These are phyloP conservation scores for Punica granatum DNA, from an alignment of 345 rosid species.

Conservation along the genomic window DNA sequence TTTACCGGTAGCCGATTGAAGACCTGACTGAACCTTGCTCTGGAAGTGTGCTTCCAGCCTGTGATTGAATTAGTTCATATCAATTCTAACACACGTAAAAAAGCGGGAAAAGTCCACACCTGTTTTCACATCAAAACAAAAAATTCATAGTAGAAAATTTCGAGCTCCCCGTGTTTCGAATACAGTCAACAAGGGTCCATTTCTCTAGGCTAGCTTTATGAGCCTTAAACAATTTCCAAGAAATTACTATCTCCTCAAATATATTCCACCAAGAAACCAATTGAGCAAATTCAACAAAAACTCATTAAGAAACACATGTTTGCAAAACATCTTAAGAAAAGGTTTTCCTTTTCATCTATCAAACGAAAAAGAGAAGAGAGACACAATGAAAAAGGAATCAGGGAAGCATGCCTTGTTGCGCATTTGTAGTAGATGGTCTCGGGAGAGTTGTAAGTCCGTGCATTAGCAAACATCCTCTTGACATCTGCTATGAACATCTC, in stretches of 20 bases:
- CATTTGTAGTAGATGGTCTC: conserved; percentile 93
- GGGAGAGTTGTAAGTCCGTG: conserved; percentile 82
- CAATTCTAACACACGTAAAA: not conserved
- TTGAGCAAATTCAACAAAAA: not conserved
- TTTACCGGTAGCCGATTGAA: conserved; percentile 54
- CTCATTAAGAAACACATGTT: not conserved
- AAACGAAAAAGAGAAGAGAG: not conserved
- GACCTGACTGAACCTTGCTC: conserved; percentile 83
- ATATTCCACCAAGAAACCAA: not conserved
- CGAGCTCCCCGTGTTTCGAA: too few species aligned
- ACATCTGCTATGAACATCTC: conserved; percentile 97
- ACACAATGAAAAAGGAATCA: not conserved
- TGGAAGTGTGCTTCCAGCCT: conserved; percentile 80
- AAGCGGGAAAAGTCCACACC: not conserved
- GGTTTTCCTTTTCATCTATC: not conserved
- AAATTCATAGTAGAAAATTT: not conserved
- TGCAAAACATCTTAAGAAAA: not conserved
- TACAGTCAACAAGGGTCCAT: too few species aligned
- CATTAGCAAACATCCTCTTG: conserved; percentile 89
- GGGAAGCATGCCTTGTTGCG: conserved; percentile 49
- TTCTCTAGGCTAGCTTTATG: too few species aligned
- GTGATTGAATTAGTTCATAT: conserved; percentile 15
- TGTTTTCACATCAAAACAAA: not conserved
- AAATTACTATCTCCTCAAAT: too few species aligned
- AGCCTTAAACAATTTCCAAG: too few species aligned